A percentile compares a stretch with the other conserved stretches of the same genome.
Evolutionary conservation across 2,329 filamentous ascomycete species (phyloP).

Genomic region (Kalmusia sp.): DNA sequence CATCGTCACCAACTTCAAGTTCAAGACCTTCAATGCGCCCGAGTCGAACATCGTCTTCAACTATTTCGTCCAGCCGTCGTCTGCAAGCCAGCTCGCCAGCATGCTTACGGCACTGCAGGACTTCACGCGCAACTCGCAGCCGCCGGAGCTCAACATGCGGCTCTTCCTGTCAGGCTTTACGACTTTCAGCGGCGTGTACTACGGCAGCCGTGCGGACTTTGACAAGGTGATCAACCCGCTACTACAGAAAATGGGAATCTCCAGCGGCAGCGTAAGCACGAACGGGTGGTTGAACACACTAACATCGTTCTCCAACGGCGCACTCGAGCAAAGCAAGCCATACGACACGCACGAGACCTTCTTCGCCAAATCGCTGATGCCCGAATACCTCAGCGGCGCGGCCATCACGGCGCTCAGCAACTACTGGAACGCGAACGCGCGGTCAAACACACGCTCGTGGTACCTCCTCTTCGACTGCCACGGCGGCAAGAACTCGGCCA

Average conservation of each 20-base stretch:
- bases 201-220: conserved; percentile 28
- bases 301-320: conserved; percentile 26
- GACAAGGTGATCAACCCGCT: conserved; percentile 33
- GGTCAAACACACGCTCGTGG: conserved; percentile 23
- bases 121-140: conserved; percentile 29
- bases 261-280: conserved; percentile 7
- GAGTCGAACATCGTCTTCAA: conserved; percentile 34
- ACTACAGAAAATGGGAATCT: conserved; percentile 25
- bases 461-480: conserved; percentile 38
- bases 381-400: conserved; percentile 20
- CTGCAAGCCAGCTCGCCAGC: conserved; percentile 21
- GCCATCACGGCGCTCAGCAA: conserved; percentile 27
- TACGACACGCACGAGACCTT: conserved; percentile 37
- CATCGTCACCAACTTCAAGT: conserved; percentile 45
- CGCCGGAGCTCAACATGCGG: conserved; percentile 35
- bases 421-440: conserved; percentile 32
- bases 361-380: conserved; percentile 38
- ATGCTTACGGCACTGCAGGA: conserved; percentile 29
- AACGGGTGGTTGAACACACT: conserved; percentile 32
- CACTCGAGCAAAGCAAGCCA: conserved; percentile 23
- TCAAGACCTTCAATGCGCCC: conserved; percentile 35
- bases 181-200: conserved; percentile 33
- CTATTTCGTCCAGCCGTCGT: conserved; percentile 24
- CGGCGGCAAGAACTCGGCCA: conserved; percentile 26
- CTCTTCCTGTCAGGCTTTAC: conserved; percentile 25